phyloP scores from a whole-genome alignment of 306 rosid genomes.

The Glycine soja region DNA sequence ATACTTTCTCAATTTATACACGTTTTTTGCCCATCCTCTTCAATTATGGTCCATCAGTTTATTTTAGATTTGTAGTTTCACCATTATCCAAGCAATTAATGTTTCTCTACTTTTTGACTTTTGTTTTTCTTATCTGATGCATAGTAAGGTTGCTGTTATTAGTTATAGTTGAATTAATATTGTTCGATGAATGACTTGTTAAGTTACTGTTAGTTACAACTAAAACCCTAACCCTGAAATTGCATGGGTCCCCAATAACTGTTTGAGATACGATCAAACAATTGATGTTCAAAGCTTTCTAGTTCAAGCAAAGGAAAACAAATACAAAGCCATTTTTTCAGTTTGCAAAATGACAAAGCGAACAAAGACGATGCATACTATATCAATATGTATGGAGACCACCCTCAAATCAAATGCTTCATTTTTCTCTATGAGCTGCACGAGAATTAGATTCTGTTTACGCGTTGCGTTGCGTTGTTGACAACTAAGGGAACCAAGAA shows the following conservation, averaged over 20 bases:
- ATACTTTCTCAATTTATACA: background rate
- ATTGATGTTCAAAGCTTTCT: background rate
- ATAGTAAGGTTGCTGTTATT: too few species aligned
- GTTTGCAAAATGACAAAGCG: conserved; percentile 32
- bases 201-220: background rate
- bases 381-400: conserved; percentile 19
- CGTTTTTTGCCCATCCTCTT: background rate
- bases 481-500: conserved; percentile 43
- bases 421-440: background rate
- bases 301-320: background rate
- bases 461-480: conserved; percentile 50
- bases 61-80: background rate
- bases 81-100: background rate
- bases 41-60: background rate
- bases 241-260: background rate
- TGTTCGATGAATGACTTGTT: too few species aligned
- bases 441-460: conserved; percentile 45
- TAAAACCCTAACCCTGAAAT: background rate
- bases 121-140: background rate
- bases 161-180: too few species aligned
- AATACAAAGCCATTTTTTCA: background rate
- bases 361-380: conserved; percentile 9
- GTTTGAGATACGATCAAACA: background rate
- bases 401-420: conserved; percentile 31
- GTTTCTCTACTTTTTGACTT: background rate